Evolutionary conservation across 495 filamentous ascomycete species (phyloP), one percentile per base, ranked within the genome.

Genomic region (Podospora appendiculata): DNA sequence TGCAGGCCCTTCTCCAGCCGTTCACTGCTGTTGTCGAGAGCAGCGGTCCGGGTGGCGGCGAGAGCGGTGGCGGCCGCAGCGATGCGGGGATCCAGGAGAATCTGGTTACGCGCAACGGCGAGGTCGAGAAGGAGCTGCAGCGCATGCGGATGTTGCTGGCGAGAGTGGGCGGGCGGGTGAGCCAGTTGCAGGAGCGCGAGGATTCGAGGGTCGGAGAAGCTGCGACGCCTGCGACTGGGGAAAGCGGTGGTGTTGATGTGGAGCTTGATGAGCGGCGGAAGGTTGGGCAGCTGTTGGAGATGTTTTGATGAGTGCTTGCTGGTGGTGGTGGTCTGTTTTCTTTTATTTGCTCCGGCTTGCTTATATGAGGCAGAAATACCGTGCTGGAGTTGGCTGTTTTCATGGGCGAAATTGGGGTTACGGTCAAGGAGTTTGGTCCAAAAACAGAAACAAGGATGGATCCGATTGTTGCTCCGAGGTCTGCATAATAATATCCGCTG

Each of bases 81-180:
- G 47, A 14, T n/a, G 33, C 58, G 73, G 3, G 43, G 13, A 2
- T 8, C 7, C 89, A 95, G 59, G 83, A 84, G 18, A 94, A 92
- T 66, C 70, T 95, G 14, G 76, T 89, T 9, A 86, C 81, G 12
- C 78, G 79, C 41, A 84, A 89, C 65, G 85, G 84, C n/a, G 81
- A 85, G 57, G 63, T 95, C 18, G 80, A 82, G 55, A 70, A 74
- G 40, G 89, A 94, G 66, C 61, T 95, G 55, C 81, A 86, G 60
- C 82, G 78, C 57, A 91, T 89, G 83, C 78, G 84, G 38, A 79
- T 89, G 64, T 70, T 95, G 52, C 80, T 87, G 41, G 81, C 83
- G 16, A 77, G 87, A 42, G 84, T 92, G 25, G 79, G 80, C 3
- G 86, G 76, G 3, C 73, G 85, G 48, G 71, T 89, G 4, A 64